Base-by-base conservation (phyloP, 208 protist genomes). In the Leishmania gerbilli region DNA sequence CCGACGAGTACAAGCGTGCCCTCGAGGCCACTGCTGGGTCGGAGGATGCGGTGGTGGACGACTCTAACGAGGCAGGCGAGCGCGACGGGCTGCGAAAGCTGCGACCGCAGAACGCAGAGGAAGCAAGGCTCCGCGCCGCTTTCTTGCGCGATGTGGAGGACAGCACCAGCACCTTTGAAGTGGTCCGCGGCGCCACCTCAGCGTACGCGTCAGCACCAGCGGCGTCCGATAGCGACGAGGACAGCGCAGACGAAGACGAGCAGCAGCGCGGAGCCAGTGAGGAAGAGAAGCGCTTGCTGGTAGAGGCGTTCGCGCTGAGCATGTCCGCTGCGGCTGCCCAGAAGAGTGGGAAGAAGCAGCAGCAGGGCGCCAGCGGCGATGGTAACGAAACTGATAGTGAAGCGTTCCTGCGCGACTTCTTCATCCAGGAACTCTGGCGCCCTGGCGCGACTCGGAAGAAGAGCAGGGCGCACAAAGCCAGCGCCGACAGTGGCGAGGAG, bases 1-100 rank as follows among this genome's bases (percentile, higher is more conserved):
- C 86, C 34, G 93, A 97, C 60, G 94, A 97, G 80, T 98, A 97
- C 87, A 62, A 87, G 72, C 92, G 95, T 58, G 87, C 91, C 24
- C 45, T 97, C 67, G 47, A 84, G 31, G 82, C 79, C 34, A 85
- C 83, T 17, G 90, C 84, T 45, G 82, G 76, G 55, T 90, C 79
- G 24, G 86, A 86, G 75, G 77, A 86, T 49, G 65, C 74, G 11
- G 81, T 84, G 17, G 79, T 84, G 21, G 83, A 86, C 34, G 83
- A 76, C 69, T 74, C 69, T 9, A 53, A 74, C 62, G 83, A 82
- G 62, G 68, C 67, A 60, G 55, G 69, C 19, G 84, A 89, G 72
- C 74, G 79, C 11, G 77, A 83, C 68, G 87, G 83, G 24, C 78
- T 87, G 49, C 89, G 84, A 13, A 89, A 88, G 79, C 79, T 95